Base-by-base conservation (phyloP, 345 rosid species). In the Populus nigra region DNA sequence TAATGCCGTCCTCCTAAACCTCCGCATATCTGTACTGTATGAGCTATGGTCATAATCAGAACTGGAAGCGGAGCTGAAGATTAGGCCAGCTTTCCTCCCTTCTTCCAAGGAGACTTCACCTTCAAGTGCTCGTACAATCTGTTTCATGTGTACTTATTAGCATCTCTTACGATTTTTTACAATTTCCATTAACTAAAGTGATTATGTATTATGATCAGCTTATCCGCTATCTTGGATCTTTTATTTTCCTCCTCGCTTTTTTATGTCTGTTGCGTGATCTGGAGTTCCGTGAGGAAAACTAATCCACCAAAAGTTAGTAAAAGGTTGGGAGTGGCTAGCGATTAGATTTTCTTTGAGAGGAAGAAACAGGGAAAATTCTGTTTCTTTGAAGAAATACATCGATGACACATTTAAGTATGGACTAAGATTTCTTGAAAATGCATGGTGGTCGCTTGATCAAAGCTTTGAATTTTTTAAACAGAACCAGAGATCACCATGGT, bases 81-180 rank as follows among this genome's bases (percentile, higher is more conserved):
- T 59, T 59, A 25, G 63, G 29, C 63, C 63, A n/a, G 63, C 27
- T 23, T 59, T 59, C 25, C 23, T 59, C 63, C 29, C 63, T 59
- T 59, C 63, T 29, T n/a, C 63, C 63, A 59, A n/a, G 13, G 63
- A 59, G 29, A 23, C 63, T 59, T 59, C 63, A 59, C 63, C 63
- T 59, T 59, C 63, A 59, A 59, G 63, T 59, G 63, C 63, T n/a
- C 63, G 63, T 59, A 59, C 63, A 59, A 59, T 59, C 63, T 59
- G 63, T 59, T 59, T 9, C 63, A 59, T 59, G 15, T 3, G 1
- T 59, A 10, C 63, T 59, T 59, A 0, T 59, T 59, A 59, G 29
- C 63, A 9, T 59, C 63, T 59, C 27, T 1, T n/a, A 1, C 3
- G 63, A 59, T n/a, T 8, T 9, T 59, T 9, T 59, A 59, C 29